phyloP scores from a whole-genome alignment of 352 stramenopile genomes.

The Pythium dissimile region DNA sequence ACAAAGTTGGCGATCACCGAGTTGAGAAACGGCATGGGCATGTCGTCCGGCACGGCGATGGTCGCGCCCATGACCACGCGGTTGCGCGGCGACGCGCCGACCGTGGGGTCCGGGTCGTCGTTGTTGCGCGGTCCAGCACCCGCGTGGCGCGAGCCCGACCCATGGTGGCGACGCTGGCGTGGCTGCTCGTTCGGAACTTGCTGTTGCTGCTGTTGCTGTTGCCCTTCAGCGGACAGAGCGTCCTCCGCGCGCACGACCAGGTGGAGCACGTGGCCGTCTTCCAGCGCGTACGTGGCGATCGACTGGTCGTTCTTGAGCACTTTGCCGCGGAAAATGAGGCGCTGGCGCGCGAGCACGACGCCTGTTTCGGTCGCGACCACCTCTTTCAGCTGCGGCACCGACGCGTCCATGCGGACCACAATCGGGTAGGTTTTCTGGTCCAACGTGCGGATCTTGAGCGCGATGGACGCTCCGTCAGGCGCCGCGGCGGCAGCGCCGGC shows the following conservation, averaged over 20 bases:
- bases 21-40: slow-evolving; percentile 81
- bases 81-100: slow-evolving; percentile 21
- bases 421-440: slow-evolving; percentile 83
- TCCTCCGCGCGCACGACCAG: slow-evolving; percentile 59
- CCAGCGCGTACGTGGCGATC: slow-evolving; percentile 66
- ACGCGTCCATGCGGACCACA: slow-evolving; percentile 52
- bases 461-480: slow-evolving; percentile 27
- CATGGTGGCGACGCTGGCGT: neutral
- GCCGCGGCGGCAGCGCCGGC: neutral
- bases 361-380: slow-evolving; percentile 63
- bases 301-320: slow-evolving; percentile 86
- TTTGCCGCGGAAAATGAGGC: slow-evolving; percentile 83
- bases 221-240: neutral
- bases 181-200: neutral
- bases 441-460: slow-evolving; percentile 79
- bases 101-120: slow-evolving; percentile 66
- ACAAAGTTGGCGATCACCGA: slow-evolving; percentile 82
- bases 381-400: slow-evolving; percentile 75
- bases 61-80: slow-evolving; percentile 75
- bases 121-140: slow-evolving; percentile 48
- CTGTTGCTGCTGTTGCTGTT: slow-evolving; percentile 2
- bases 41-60: slow-evolving; percentile 63
- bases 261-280: slow-evolving; percentile 82
- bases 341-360: slow-evolving; percentile 65
- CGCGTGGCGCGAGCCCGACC: slow-evolving; percentile 9